A percentile compares a stretch with the other conserved stretches of the same genome.
phyloP scores from a whole-genome alignment of 345 rosid species.

The Dipteronia dyeriana region DNA sequence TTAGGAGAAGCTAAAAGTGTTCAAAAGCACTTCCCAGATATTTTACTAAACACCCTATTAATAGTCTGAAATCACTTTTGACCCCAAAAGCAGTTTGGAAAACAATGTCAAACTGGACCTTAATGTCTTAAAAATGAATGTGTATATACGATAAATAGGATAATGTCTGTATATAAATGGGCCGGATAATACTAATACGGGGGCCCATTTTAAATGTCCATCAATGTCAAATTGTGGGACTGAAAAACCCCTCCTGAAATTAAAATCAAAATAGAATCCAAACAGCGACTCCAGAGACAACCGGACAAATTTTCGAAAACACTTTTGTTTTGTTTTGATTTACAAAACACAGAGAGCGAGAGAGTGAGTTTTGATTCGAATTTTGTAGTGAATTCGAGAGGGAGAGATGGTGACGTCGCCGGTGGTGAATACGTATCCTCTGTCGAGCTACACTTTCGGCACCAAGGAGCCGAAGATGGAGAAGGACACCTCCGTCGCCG shows the following conservation, averaged over 20 bases:
- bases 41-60: too few species aligned
- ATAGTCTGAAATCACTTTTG: too few species aligned
- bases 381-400: background rate
- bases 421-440: conserved; percentile 88
- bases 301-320: too few species aligned
- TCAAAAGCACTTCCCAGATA: too few species aligned
- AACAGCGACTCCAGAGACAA: background rate
- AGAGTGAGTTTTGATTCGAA: background rate
- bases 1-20: too few species aligned
- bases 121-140: too few species aligned
- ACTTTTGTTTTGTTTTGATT: background rate
- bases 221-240: background rate
- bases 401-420: conserved; percentile 67
- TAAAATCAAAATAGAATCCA: background rate
- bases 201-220: background rate
- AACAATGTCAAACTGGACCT: too few species aligned
- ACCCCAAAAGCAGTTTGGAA: too few species aligned
- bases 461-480: conserved; percentile 97
- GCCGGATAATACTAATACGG: background rate
- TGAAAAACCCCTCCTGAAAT: background rate
- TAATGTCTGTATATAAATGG: background rate
- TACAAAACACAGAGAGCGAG: background rate
- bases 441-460: conserved; percentile 92
- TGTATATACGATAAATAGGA: too few species aligned
- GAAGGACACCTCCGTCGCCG: conserved; percentile 94